Percentiles rank a stretch among this genome's conserved stretches.
These are phyloP conservation scores for Daldinia childiae DNA, from an alignment of 495 filamentous ascomycete species.

Conservation along the genomic window DNA sequence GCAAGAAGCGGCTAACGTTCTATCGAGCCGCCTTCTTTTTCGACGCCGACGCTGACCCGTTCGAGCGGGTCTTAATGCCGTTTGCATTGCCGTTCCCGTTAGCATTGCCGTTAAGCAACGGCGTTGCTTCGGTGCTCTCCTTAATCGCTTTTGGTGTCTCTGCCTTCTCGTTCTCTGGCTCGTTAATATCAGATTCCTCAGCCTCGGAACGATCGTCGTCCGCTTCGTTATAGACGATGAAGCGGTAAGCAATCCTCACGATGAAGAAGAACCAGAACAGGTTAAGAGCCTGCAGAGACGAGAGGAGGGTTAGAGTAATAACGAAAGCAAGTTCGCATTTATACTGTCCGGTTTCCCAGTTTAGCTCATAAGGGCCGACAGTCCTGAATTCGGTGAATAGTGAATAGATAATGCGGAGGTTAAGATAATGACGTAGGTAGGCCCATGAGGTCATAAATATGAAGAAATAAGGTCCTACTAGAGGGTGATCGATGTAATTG, in stretches of 20 bases:
- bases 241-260: slow-evolving; percentile 72
- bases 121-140: slow-evolving; percentile 14
- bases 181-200: slow-evolving; percentile 61
- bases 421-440: slow-evolving; percentile 92
- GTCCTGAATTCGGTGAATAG: slow-evolving; percentile 88
- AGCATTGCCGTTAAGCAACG: slow-evolving; percentile 38
- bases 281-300: slow-evolving; percentile 80
- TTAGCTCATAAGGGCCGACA: slow-evolving; percentile 85
- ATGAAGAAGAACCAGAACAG: slow-evolving; percentile 90
- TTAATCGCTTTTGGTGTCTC: slow-evolving; percentile 28
- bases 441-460: slow-evolving; percentile 87
- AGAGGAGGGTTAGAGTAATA: slow-evolving; percentile 76
- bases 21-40: slow-evolving; percentile 37
- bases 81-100: slow-evolving; percentile 35
- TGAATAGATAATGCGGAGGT: slow-evolving; percentile 85
- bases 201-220: slow-evolving; percentile 63
- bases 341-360: slow-evolving; percentile 86
- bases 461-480: slow-evolving; percentile 84
- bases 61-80: slow-evolving; percentile 37
- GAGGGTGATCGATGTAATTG: slow-evolving; percentile 85
- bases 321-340: slow-evolving; percentile 80
- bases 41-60: slow-evolving; percentile 32
- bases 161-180: slow-evolving; percentile 42
- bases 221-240: slow-evolving; percentile 56
- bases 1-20: neutral